Evolutionary conservation across 176 grass and related monocot genomes (phyloP), one percentile per base, ranked within the genome.

Genomic region (Oryza meyeriana): DNA sequence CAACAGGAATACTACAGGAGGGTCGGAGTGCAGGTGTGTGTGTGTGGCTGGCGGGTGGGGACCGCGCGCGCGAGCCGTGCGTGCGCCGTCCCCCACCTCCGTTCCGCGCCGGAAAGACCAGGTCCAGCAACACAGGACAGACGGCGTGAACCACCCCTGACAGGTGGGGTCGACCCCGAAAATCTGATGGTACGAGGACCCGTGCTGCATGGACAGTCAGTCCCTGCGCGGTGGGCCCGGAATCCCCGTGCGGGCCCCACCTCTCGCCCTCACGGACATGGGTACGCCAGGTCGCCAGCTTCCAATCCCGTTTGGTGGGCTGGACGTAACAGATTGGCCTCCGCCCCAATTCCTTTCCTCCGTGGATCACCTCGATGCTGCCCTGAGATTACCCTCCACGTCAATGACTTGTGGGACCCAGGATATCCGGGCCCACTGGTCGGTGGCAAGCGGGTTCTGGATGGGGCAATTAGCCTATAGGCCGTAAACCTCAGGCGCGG

Each of bases 141-240:
- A 22, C 50, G 50, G 50, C 64, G 64, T 27, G 13, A 55, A 22
- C 32, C 1, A 5, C 31, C 50, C 18, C 73, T 77, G 64, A 62
- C 65, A 14, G 2, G 28, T 13, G 35, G 86, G 68, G 4, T 59
- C 85, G 14, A 12, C 77, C 45, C 2, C 22, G 31, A 16, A 84
- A 59, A 62, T 67, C 76, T 47, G 52, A 73, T 22, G 61, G 77
- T 87, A 69, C 85, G 85, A 87, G 85, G 63, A 81, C 78, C 77
- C 70, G 85, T 81, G 75, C 81, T 80, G 42, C 74, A 59, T 4
- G 55, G 55, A 59, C 55, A 22, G 22, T 25, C 22, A 59, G 44
- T 58, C 81, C 61, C 87, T 84, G 76, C 30, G 22, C 7, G n/a
- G 24, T 63, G 79, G 85, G 8, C 65, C 85, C 45, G 10, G 4